Conservation (phyloP, 192 early-diverging fungal species). For the Geranomyces michiganensis region DNA sequence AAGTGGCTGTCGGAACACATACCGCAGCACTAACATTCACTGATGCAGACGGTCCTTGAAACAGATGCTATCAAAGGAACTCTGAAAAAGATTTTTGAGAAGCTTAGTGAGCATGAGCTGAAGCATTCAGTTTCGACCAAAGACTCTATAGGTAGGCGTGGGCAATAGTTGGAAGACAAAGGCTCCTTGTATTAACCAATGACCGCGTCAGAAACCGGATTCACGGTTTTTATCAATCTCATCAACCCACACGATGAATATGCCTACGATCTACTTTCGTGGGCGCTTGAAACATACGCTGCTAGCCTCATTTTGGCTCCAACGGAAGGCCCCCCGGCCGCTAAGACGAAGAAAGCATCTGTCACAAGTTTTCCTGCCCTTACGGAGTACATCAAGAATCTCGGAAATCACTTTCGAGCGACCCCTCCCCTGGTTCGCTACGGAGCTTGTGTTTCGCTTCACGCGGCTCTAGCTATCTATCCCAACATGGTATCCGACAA, state of each 20-base stretch:
- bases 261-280: conserved; percentile 57
- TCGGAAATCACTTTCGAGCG: conserved; percentile 59
- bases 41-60: conserved; percentile 47
- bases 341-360: conserved; percentile 31
- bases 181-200: conserved; percentile 9
- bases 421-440: conserved; percentile 55
- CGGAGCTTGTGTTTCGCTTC: conserved; percentile 52
- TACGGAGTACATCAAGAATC: conserved; percentile 46
- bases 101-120: conserved; percentile 24
- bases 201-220: conserved; percentile 28
- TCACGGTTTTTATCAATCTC: conserved; percentile 50
- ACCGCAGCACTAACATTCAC: background rate
- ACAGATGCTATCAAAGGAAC: conserved; percentile 52
- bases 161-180: background rate
- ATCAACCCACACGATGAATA: conserved; percentile 54
- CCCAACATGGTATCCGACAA: conserved; percentile 42
- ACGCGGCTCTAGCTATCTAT: conserved; percentile 43
- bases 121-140: conserved; percentile 15
- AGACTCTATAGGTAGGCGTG: conserved; percentile 8
- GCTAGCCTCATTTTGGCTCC: conserved; percentile 19
- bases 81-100: conserved; percentile 49
- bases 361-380: conserved; percentile 36
- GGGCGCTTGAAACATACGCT: conserved; percentile 54
- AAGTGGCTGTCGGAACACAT: too few species aligned
- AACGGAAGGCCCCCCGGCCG: conserved; percentile 5